Evolutionary conservation across 192 early-diverging fungal species (phyloP).

Genomic region (Backusella mclennaniae): DNA sequence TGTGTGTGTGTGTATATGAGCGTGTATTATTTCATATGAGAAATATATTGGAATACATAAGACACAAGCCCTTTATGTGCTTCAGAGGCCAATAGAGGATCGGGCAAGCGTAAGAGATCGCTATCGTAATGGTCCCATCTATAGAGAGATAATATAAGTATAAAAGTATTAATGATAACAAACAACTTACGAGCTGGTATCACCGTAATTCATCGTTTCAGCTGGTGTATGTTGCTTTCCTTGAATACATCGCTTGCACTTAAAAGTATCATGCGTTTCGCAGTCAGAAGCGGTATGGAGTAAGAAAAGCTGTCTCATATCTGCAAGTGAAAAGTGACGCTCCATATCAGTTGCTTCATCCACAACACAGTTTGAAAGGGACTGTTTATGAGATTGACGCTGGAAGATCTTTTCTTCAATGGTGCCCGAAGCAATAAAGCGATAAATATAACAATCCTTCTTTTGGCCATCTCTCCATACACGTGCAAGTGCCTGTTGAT

Average conservation of each 20-base stretch:
- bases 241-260: conserved; percentile 84
- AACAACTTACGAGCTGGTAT: conserved; percentile 60
- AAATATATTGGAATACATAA: conserved; percentile 81
- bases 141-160: neutral
- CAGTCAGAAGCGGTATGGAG: conserved; percentile 66
- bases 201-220: conserved; percentile 67
- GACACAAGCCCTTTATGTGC: conserved; percentile 62
- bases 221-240: conserved; percentile 76
- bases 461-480: conserved; percentile 88
- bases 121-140: conserved; percentile 76
- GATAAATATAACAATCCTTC: conserved; percentile 90
- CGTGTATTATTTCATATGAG: conserved; percentile 42
- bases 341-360: conserved; percentile 93
- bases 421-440: conserved; percentile 95
- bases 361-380: conserved; percentile 90
- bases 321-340: conserved; percentile 90
- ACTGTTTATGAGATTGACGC: conserved; percentile 82
- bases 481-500: conserved; percentile 88
- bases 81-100: conserved; percentile 60
- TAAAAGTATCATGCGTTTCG: conserved; percentile 98
- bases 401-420: conserved; percentile 99
- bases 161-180: neutral
- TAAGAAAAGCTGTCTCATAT: conserved; percentile 88
- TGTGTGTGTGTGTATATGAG: neutral
- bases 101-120: conserved; percentile 57